Evolutionary conservation across 495 filamentous ascomycete genomes (phyloP).

Genomic region (Trichoderma parareesei): DNA sequence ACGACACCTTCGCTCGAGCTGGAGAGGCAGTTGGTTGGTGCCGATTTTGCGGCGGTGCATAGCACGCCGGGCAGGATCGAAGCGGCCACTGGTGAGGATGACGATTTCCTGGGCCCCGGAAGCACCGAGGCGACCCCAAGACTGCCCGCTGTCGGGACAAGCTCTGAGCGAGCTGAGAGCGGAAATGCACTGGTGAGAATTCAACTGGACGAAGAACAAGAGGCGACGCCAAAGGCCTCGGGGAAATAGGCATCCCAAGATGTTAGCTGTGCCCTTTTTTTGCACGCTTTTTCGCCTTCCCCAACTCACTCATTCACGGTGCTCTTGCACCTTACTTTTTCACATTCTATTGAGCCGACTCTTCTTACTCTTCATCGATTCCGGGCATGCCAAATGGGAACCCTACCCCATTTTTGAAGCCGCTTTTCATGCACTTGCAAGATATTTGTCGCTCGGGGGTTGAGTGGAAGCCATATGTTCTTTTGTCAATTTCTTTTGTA

Average conservation of each 20-base stretch:
- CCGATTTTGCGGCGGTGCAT: background rate
- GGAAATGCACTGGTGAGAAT: background rate
- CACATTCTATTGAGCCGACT: background rate
- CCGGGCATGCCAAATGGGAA: too few relatives aligned
- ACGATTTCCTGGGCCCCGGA: background rate
- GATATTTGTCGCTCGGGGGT: background rate
- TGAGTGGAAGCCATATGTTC: background rate
- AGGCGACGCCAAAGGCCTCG: background rate
- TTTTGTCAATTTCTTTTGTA: background rate
- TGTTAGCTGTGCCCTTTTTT: background rate
- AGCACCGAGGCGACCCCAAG: constrained; percentile 11
- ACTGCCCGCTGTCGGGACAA: background rate
- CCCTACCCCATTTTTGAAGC: too few relatives aligned
- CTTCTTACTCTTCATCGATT: background rate
- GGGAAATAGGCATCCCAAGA: constrained; percentile 1
- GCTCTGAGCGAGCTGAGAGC: background rate
- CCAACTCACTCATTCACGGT: background rate
- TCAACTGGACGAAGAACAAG: background rate
- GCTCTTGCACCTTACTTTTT: background rate
- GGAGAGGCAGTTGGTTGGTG: background rate
- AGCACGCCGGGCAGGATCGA: background rate
- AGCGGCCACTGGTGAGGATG: background rate
- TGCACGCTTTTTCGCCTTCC: background rate
- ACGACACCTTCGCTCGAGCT: constrained; percentile 31
- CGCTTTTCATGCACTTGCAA: background rate